Evolutionary conservation across 768 basidiomycete species (phyloP), one percentile per base, ranked within the genome.

Genomic region (Lactifluus piperatus): DNA sequence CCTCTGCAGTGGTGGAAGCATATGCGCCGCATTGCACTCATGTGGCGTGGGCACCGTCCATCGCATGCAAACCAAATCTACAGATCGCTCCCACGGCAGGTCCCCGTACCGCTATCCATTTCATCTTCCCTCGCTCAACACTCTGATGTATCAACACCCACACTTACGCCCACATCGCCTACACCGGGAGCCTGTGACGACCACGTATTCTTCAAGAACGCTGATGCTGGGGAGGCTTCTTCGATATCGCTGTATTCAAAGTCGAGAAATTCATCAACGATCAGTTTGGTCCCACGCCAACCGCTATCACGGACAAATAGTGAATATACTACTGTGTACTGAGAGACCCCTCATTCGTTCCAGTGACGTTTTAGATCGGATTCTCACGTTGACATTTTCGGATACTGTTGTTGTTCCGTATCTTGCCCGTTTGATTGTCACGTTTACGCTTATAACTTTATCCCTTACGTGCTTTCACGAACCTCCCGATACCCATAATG

Each of bases 181-280:
- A 64, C 52, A n/a, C n/a, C 59, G 14, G 56, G 56, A 11, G 36
- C 37, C 9, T 32, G 63, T 49, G 64, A 64, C 27, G 64, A 64
- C 22, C 26, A 48, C 14, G 36, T 43, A 22, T 55, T 62, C 20
- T 45, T 46, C 30, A 62, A 58, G 43, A 58, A 45, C 20, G 11
- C 34, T 24, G 61, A 59, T 37, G 62, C 51, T 8, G 49, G 51
- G 44, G 58, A 64, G 41, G 62, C 63, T 2, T 54, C 57, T 22
- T 58, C 63, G 47, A 8, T 54, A 58, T 73, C 74, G 24, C 69
- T 80, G 50, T 73, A 80, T 54, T 77, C 80, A 27, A 80, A 86
- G 16, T 88, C 86, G 64, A 75, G 83, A 64, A 88, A 86, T 62
- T 75, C 77, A 8, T 88, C 86, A 4, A 80, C 83, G 69, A 77